Base-by-base conservation (phyloP, 1,139 yeast species). In the Pichiaceae sp. region DNA sequence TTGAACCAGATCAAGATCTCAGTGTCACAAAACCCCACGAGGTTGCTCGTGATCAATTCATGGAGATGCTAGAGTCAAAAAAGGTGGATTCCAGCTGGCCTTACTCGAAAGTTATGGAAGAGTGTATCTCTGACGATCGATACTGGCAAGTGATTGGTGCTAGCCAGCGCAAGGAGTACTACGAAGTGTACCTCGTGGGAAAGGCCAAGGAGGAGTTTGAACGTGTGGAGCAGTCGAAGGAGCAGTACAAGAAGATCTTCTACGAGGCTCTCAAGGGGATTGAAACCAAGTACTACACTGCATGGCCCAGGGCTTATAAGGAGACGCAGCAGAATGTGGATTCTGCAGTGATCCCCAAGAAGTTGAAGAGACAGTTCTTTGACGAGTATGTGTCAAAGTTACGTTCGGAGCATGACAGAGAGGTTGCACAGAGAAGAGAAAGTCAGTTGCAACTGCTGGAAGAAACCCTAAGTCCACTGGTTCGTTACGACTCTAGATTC, bases 81-180 rank as follows among this genome's bases (percentile, higher is more conserved):
- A 60, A 66, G 6, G 83, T 85, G 2, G 87, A 80, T 50, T 70
- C 82, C 0, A 72, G 84, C 0, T 83, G 91, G 89, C 69, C 93
- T 0, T 87, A 86, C 59, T 74, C 72, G 38, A 66, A 66, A 39
- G 82, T 80, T 0, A 76, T 87, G 64, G 61, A 72, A n/a, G 67
- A 64, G 21, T 64, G 79, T 40, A 68, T 83, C 15, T 58, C 56
- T 6, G 75, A 78, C 39, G 75, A 80, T 1, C 64, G 75, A 15
- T 89, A 85, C 53, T 85, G 95, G 93, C 60, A 68, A 1, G 59
- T 86, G 1, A 60, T 64, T 4, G 82, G 78, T 48, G 70, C 95
- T 0, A 50, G 78, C 7, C 64, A 66, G 42, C 69, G 93, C 36
- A 77, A 78, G 47, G 62, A 62, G 16, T 53, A 75, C 17, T 87